Evolutionary conservation across 208 protist species (phyloP), one percentile per base, ranked within the genome.

Genomic region (Perkinsela sp.): DNA sequence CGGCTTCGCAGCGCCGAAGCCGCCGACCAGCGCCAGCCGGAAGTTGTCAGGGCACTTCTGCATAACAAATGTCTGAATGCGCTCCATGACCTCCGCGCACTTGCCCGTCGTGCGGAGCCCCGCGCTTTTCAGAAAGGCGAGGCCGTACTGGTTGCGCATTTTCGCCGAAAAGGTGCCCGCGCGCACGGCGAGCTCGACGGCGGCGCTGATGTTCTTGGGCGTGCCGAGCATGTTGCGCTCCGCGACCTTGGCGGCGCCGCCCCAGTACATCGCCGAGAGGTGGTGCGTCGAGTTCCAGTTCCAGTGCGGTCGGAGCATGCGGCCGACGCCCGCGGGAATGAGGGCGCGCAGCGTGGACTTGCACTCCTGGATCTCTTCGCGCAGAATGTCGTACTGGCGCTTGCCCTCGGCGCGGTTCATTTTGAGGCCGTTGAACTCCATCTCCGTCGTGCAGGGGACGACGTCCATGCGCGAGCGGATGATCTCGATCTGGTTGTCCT

Each of bases 341-440:
- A 76, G 69, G 31, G 80, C 74, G 67, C 82, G 77, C n/a, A 93
- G 74, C 67, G 79, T 74, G 66, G 76, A 74, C 31, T 84, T 75
- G 40, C 84, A 71, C 30, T 80, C 74, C 48, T 75, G 76, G 16
- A 90, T 80, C 72, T 89, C 83, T 15, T 67, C 73, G 74, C 82
- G 79, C 28, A 92, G 72, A 69, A 86, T 80, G 69, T 83, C 85
- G 75, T 83, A 86, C 73, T 91, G 84, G 66, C 68, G 32, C 66
- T 82, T 69, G 2, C 85, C 85, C n/a, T 90, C 72, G 22, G 88
- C 78, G 2, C 90, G 83, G 72, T 91, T 87, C 28, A 85, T 91
- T 66, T 88, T 88, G 6, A 93, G 77, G 22, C 88, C 88, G 72
- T 92, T 92, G 79, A 91, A 92, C 74, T 93, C 85, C 88, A 93